Conservation (phyloP, 2,329 filamentous ascomycete species). For the Rugonectria rugulosa region DNA sequence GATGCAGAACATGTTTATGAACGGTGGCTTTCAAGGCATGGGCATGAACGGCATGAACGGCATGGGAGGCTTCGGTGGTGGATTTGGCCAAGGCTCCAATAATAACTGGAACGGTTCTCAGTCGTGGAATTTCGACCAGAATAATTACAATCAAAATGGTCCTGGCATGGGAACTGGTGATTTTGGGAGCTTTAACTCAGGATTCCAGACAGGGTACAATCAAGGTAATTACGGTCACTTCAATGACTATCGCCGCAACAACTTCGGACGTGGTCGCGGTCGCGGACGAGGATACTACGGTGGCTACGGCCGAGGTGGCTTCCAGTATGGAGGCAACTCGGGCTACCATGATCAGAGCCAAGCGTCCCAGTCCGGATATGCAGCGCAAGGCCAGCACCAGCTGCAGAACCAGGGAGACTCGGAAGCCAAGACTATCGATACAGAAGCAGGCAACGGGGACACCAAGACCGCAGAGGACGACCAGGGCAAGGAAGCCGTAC, state of each 20-base stretch:
- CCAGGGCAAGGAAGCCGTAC: slow-evolving; percentile 27
- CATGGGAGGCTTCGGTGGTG: slow-evolving; percentile 79
- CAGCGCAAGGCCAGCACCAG: slow-evolving; percentile 30
- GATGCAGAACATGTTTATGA: slow-evolving; percentile 82
- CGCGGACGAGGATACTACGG: slow-evolving; percentile 69
- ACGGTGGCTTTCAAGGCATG: slow-evolving; percentile 79
- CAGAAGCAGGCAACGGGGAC: slow-evolving; percentile 24
- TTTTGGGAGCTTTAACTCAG: slow-evolving; percentile 80
- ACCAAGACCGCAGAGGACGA: slow-evolving; percentile 16
- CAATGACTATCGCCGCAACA: slow-evolving; percentile 79
- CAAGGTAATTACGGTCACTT: slow-evolving; percentile 85
- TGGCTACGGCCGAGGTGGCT: slow-evolving; percentile 64
- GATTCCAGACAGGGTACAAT: slow-evolving; percentile 80
- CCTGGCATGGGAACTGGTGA: slow-evolving; percentile 82
- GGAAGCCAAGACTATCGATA: slow-evolving; percentile 44
- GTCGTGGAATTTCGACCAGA: slow-evolving; percentile 84
- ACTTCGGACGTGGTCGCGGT: slow-evolving; percentile 72
- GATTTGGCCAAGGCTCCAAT: slow-evolving; percentile 69
- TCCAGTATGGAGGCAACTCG: slow-evolving; percentile 52
- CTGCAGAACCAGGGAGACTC: slow-evolving; percentile 31
- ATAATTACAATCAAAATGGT: slow-evolving; percentile 91
- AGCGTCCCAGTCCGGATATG: slow-evolving; percentile 39
- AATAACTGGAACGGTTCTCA: slow-evolving; percentile 83
- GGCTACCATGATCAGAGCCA: slow-evolving; percentile 47
- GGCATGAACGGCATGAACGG: slow-evolving; percentile 77